These are phyloP conservation scores for Colletotrichum aenigma DNA, from an alignment of 2,329 filamentous ascomycete species.

Conservation along the genomic window DNA sequence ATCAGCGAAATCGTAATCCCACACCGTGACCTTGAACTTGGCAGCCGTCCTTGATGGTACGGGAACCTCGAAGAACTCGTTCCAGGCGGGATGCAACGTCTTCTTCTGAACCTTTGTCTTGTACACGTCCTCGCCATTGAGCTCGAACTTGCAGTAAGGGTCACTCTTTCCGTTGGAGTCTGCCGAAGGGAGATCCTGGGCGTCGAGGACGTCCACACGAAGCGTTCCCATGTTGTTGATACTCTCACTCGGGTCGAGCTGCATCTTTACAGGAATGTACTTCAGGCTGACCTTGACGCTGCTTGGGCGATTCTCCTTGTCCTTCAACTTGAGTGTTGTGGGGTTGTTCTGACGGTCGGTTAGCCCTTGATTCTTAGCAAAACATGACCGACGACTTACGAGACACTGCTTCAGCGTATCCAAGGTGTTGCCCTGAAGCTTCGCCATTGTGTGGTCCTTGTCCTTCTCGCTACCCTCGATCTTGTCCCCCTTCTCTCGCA, in stretches of 20 bases:
- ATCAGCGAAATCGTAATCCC: constrained; percentile 96
- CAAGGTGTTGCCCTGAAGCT: constrained; percentile 82
- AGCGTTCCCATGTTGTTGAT: constrained; percentile 99
- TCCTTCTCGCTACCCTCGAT: constrained; percentile 66
- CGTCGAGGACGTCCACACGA: constrained; percentile 91
- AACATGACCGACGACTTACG: constrained; percentile 51
- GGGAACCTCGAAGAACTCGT: constrained; percentile 88
- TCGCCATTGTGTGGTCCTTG: constrained; percentile 78
- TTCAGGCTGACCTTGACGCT: constrained; percentile 91
- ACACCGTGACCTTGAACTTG: constrained; percentile 82
- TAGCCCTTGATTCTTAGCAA: background rate
- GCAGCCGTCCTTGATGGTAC: constrained; percentile 85
- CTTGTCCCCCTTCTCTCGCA: constrained; percentile 80
- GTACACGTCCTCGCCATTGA: constrained; percentile 88
- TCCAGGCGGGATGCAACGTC: constrained; percentile 93
- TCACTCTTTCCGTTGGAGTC: constrained; percentile 97
- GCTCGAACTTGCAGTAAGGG: constrained; percentile 92
- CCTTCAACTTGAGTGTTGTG: constrained; percentile 79
- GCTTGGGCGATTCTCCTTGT: constrained; percentile 75
- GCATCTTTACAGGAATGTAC: constrained; percentile 94
- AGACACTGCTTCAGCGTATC: constrained; percentile 87
- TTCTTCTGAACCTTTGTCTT: constrained; percentile 98
- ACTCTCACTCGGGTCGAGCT: constrained; percentile 90
- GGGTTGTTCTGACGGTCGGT: constrained; percentile 74
- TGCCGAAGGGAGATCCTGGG: constrained; percentile 84